Base-by-base conservation (phyloP, 176 grass and related monocot genomes). In the Lolium rigidum region DNA sequence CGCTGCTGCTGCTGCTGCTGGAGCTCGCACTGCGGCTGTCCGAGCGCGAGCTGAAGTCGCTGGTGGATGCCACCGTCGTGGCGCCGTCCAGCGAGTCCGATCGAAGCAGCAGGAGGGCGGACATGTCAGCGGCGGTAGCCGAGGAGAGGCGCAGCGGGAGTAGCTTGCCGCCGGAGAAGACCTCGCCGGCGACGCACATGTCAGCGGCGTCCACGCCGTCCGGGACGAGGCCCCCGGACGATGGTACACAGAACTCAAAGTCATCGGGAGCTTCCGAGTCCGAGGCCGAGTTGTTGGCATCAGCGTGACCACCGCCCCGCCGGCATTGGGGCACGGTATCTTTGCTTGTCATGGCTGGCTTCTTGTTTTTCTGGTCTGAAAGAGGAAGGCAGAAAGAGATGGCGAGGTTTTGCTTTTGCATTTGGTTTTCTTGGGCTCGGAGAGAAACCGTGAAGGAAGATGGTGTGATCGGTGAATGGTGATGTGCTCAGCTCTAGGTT, bases 151-250 rank as follows among this genome's bases (percentile, higher is more conserved):
- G 77, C 46, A 93, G 65, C 2, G 86, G 92, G 12, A 94, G 92
- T 51, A 94, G 80, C 77, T 91, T 88, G 2, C 92, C 92, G 5
- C 58, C 76, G 26, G 85, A 89, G 89, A 94, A 94, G 28, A 91
- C 86, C 69, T 94, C 89, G 55, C 89, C 92, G 64, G 92, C 92
- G 14, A 52, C 89, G 83, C 91, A 93, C 88, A 93, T 93, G 63
- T 67, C 81, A 3, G 24, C 57, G 9, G 66, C 76, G 2, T 20
- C 85, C 2, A 58, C 61, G 31, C 46, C 82, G 16, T 35, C 81
- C 15, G 50, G 41, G 11, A 62, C 38, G 10, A 93, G 82, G 0
- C 72, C 85, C 4, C 88, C 82, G 0, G 70, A 86, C 10, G 80
- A 70, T 20, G 76, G 74, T 37, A 90, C 59, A 15, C 84, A 83